Conservation (phyloP, 2,329 filamentous ascomycete species). For the Clarireedia homoeocarpa region DNA sequence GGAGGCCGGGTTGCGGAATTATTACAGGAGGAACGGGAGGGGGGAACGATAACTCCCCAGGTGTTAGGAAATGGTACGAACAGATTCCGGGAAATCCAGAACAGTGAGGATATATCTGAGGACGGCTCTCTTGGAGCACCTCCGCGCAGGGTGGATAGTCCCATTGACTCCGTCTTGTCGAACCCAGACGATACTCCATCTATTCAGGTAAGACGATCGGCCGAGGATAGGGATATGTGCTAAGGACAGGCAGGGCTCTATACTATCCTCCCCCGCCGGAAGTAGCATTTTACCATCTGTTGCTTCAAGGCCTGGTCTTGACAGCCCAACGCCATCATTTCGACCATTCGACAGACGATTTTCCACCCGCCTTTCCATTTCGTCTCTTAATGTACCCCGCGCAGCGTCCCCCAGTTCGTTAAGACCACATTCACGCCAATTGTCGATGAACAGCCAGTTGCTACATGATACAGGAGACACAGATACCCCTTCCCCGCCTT, state of each 20-base stretch:
- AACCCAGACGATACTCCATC: conserved; percentile 81
- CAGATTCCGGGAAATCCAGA: conserved; percentile 26
- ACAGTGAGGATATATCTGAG: conserved; percentile 41
- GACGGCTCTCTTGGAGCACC: conserved; percentile 46
- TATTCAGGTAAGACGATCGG: conserved; percentile 51
- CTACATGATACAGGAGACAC: conserved; percentile 53
- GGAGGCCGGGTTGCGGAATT: conserved; percentile 21
- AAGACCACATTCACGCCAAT: conserved; percentile 69
- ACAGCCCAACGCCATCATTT: conserved; percentile 72
- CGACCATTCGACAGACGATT: conserved; percentile 93
- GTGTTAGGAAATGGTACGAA: conserved; percentile 31
- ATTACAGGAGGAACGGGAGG: conserved; percentile 25
- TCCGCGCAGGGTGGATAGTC: conserved; percentile 54
- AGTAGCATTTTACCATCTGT: conserved; percentile 67
- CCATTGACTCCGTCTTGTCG: conserved; percentile 60
- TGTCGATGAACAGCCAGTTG: conserved; percentile 67
- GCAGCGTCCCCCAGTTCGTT: conserved; percentile 65
- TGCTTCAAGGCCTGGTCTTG: conserved; percentile 55
- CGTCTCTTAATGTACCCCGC: conserved; percentile 54
- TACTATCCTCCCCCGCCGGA: conserved; percentile 59
- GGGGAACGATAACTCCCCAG: conserved; percentile 16
- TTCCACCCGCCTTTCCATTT: conserved; percentile 67
- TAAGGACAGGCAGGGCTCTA: conserved; percentile 43
- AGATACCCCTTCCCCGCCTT: conserved; percentile 71
- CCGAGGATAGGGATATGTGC: neutral